These are phyloP conservation scores for Brassica nigra DNA, from an alignment of 345 rosid species.

Conservation along the genomic window DNA sequence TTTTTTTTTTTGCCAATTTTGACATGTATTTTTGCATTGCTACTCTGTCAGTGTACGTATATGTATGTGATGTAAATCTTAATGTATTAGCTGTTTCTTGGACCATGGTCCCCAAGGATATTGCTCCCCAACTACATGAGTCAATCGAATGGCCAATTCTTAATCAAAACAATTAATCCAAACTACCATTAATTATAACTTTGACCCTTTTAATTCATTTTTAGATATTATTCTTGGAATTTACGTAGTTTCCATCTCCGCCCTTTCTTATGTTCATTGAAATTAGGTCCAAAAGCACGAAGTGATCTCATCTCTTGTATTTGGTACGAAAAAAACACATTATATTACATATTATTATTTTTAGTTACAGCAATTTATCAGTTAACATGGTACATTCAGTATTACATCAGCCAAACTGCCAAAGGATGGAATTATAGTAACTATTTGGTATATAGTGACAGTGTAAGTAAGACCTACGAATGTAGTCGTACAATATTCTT, in stretches of 20 bases:
- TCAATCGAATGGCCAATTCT: conserved; percentile 31
- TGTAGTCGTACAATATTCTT: not conserved
- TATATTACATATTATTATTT: not conserved
- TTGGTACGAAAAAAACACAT: not conserved
- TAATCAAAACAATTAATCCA: conserved; percentile 24
- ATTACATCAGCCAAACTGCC: not conserved
- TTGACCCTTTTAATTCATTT: conserved; percentile 32
- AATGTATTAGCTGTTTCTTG: conserved; percentile 44
- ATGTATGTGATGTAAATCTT: conserved; percentile 22
- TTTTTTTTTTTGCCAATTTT: too few relatives aligned
- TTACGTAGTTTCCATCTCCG: conserved; percentile 33
- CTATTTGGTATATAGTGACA: not conserved
- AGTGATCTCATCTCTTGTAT: not conserved
- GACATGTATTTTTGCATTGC: not conserved
- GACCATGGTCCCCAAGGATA: conserved; percentile 42
- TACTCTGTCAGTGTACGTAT: not conserved
- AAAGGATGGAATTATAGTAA: not conserved
- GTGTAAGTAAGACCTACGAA: not conserved
- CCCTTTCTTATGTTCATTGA: conserved; percentile 23
- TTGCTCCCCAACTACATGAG: conserved; percentile 44
- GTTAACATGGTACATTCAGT: not conserved
- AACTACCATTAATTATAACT: conserved; percentile 32
- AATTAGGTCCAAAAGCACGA: conserved; percentile 24
- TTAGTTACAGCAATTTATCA: not conserved
- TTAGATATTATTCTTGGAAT: conserved; percentile 31